Base-by-base conservation (phyloP, 768 basidiomycete genomes). In the Russula emetica region DNA sequence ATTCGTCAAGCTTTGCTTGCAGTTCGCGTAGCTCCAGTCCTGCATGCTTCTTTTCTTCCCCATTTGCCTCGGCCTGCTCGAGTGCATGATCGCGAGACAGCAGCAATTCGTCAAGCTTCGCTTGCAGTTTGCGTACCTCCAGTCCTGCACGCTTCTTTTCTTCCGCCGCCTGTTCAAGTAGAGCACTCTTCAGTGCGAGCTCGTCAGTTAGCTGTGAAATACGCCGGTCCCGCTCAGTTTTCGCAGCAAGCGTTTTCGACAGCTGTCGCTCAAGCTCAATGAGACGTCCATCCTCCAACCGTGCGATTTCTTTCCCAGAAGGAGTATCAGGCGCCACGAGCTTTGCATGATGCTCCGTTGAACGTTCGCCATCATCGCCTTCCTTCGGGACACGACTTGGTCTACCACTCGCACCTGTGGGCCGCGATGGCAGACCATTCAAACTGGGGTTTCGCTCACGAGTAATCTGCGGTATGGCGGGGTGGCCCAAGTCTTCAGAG, bases 31-130 rank as follows among this genome's bases (percentile, higher is more conserved):
- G 11, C 34, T 11, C 34, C 11, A 13, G 34, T 34, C 34, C 11
- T 34, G 11, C 34, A 34, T 11, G 34, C 2, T 34, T 13, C 34
- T 11, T 34, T 13, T 11, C 34, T 34, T 34, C 34, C 34, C n/a
- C n/a, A n/a, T 5, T 4, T 6, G 30, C 30, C 30, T 30, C 6
- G 30, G 30, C 6, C 30, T 97, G 92, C 42, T 95, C 93, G 56
- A 98, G 78, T 1, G 94, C 86, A 70, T 92, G 87, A 53, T 94
- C 92, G 26, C 86, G 83, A 9, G 87, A 84, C 7, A 79, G 76
- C 7, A 77, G 75, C 38, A 94, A 79, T 54, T 93, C 89, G 16
- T 90, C 88, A n/a, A 92, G 34, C 34, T 36, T 36, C 2, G 11
- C 34, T 8, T 36, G 34, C 34, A 36, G 34, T 11, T 11, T 2